These are phyloP conservation scores for Trichosporon faecale DNA, from an alignment of 1,284 basidiomycete genomes.

Conservation along the genomic window DNA sequence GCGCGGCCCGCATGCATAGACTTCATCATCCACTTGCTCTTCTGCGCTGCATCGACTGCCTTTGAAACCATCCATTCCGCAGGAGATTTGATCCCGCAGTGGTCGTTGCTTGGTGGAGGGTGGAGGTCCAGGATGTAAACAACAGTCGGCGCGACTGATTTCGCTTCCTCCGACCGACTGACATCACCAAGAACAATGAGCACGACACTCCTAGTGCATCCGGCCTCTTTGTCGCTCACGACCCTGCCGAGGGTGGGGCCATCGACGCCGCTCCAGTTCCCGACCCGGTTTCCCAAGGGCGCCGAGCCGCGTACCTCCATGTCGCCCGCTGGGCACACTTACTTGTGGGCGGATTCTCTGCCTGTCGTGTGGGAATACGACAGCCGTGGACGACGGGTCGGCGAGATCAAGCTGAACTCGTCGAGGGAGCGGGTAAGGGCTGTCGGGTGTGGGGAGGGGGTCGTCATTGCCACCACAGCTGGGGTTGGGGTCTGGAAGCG, in stretches of 20 bases:
- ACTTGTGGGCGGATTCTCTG: constrained; percentile 13
- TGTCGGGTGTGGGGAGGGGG: constrained; percentile 8
- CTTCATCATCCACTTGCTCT: not conserved
- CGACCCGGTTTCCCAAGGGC: constrained; percentile 21
- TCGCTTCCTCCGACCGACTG: not conserved
- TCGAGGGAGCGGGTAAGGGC: not conserved
- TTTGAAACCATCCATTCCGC: not conserved
- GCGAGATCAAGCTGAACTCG: constrained; percentile 18
- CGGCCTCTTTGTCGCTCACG: constrained; percentile 5
- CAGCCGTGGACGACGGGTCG: constrained; percentile 22
- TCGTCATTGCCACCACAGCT: not conserved
- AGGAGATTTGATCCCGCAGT: not conserved
- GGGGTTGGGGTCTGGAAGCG: not conserved
- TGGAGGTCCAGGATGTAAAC: not conserved
- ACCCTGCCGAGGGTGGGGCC: not conserved
- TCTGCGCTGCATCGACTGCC: not conserved
- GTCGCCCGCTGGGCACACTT: constrained; percentile 17
- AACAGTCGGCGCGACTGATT: not conserved
- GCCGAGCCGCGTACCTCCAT: constrained; percentile 13
- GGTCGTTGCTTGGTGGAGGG: not conserved
- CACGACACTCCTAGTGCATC: constrained; percentile 18
- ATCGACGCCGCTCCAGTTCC: constrained; percentile 18
- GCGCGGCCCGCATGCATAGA: not conserved
- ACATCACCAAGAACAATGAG: constrained; percentile 2
- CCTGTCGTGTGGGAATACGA: constrained; percentile 32